Conservation (phyloP, 129 eudicot genomes). For the Lactuca sativa region DNA sequence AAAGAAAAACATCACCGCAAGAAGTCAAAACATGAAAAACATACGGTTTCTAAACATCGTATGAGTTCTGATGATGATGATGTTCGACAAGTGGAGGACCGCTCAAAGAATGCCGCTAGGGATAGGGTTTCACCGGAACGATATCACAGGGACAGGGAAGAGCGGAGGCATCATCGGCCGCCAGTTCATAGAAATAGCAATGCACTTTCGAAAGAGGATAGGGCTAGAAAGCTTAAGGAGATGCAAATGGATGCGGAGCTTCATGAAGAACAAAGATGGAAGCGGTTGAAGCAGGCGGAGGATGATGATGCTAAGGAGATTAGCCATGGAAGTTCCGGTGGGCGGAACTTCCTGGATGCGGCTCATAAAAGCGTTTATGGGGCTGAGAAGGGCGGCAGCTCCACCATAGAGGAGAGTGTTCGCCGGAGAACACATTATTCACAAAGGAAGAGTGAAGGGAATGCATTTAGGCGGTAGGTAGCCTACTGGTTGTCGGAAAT, state of each 20-base stretch:
- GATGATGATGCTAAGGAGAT: constrained; percentile 81
- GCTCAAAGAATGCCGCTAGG: constrained; percentile 12
- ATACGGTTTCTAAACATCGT: constrained; percentile 51
- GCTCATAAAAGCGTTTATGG: constrained; percentile 76
- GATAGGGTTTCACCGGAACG: constrained; percentile 21
- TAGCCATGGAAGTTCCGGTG: constrained; percentile 38
- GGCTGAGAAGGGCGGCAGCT: constrained; percentile 92
- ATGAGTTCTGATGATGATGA: constrained; percentile 38
- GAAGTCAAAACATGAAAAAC: constrained; percentile 52
- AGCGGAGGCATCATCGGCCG: constrained; percentile 24
- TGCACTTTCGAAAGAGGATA: constrained; percentile 72
- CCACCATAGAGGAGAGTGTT: constrained; percentile 93
- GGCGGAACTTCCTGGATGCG: constrained; percentile 72
- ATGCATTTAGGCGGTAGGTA: constrained; percentile 69
- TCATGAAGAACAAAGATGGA: constrained; percentile 98
- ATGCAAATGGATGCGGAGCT: constrained; percentile 92
- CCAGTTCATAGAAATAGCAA: constrained; percentile 30
- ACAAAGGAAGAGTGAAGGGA: constrained; percentile 67
- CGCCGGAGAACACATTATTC: constrained; percentile 80
- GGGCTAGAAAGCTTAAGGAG: constrained; percentile 76
- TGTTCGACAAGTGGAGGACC: constrained; percentile 24
- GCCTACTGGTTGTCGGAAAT: background rate
- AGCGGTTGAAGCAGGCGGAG: constrained; percentile 73
- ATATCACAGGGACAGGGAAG: constrained; percentile 28
- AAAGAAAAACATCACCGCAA: constrained; percentile 47